These are phyloP conservation scores for Globisporangium paddicum DNA, from an alignment of 352 stramenopile species.

Conservation along the genomic window DNA sequence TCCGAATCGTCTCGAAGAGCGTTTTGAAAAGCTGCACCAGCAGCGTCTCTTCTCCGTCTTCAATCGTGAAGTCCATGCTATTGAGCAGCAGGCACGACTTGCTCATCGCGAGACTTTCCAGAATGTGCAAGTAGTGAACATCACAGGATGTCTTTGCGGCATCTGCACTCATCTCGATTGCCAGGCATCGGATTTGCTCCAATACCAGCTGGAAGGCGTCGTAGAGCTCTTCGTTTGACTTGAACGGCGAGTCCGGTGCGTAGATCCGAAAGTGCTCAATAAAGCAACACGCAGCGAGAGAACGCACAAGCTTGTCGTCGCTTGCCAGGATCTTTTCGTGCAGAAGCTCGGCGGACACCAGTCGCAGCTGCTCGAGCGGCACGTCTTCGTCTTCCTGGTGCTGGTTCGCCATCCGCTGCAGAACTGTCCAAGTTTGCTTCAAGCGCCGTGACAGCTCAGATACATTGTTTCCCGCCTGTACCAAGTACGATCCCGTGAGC, in stretches of 20 bases:
- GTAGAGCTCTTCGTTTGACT: conserved; percentile 61
- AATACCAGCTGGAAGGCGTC: conserved; percentile 68
- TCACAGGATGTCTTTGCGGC: conserved; percentile 24
- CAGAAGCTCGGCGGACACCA: conserved; percentile 55
- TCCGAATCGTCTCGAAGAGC: conserved; percentile 61
- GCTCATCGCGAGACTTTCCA: conserved; percentile 60
- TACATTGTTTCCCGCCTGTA: conserved; percentile 24
- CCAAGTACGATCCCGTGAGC: conserved; percentile 19
- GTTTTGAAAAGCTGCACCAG: conserved; percentile 68
- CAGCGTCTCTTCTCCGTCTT: conserved; percentile 38
- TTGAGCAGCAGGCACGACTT: conserved; percentile 59
- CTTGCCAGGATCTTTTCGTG: conserved; percentile 45
- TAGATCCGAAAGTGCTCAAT: conserved; percentile 68
- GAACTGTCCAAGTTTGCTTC: conserved; percentile 39
- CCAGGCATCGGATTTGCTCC: conserved; percentile 42
- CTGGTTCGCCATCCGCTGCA: conserved; percentile 35
- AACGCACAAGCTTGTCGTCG: conserved; percentile 43
- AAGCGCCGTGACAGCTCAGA: conserved; percentile 43
- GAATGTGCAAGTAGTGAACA: conserved; percentile 42
- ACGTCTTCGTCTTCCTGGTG: conserved; percentile 42
- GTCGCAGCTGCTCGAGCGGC: conserved; percentile 25
- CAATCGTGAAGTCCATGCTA: conserved; percentile 38
- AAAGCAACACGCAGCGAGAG: conserved; percentile 65
- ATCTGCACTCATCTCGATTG: conserved; percentile 9
- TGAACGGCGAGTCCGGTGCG: conserved; percentile 61